Evolutionary conservation across 768 basidiomycete species (phyloP).

Genomic region (Lyophyllum atratum): DNA sequence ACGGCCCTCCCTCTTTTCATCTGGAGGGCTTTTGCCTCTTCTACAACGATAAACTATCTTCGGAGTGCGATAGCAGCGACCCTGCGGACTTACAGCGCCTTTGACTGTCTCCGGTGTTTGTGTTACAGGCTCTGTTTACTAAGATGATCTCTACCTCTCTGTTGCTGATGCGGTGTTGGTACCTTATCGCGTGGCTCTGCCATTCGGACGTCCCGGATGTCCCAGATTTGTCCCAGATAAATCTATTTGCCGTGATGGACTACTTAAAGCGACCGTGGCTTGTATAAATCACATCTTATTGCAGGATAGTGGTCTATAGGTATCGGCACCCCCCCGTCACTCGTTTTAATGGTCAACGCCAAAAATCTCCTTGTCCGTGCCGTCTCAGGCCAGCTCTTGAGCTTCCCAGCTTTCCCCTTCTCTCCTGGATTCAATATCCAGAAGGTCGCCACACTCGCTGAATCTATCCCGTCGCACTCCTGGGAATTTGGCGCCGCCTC

Average conservation of each 20-base stretch:
- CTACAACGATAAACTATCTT: too few species aligned
- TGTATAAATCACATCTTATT: not conserved
- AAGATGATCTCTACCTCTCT: too few species aligned
- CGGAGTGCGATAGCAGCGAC: too few species aligned
- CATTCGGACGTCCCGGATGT: not conserved
- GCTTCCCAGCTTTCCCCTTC: slow-evolving; percentile 25
- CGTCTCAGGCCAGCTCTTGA: not conserved
- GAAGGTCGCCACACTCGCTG: slow-evolving; percentile 30
- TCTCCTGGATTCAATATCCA: slow-evolving; percentile 39
- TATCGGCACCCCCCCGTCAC: not conserved
- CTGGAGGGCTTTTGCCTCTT: too few species aligned
- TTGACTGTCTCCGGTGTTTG: too few species aligned
- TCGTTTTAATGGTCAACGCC: not conserved
- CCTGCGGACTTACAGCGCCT: too few species aligned
- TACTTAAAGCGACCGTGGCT: not conserved
- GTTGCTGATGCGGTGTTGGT: too few species aligned
- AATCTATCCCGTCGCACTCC: slow-evolving; percentile 41
- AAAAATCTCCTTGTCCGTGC: not conserved
- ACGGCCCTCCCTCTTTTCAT: too few species aligned
- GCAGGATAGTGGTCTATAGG: not conserved
- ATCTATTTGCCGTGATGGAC: too few species aligned
- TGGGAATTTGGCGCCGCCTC: slow-evolving; percentile 50
- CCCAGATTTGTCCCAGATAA: not conserved
- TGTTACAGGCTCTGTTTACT: too few species aligned
- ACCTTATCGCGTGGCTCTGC: not conserved